A percentile compares a stretch with the other conserved stretches of the same genome.
Conservation (phyloP, 2,329 filamentous ascomycete species). For the Monilinia laxa region DNA sequence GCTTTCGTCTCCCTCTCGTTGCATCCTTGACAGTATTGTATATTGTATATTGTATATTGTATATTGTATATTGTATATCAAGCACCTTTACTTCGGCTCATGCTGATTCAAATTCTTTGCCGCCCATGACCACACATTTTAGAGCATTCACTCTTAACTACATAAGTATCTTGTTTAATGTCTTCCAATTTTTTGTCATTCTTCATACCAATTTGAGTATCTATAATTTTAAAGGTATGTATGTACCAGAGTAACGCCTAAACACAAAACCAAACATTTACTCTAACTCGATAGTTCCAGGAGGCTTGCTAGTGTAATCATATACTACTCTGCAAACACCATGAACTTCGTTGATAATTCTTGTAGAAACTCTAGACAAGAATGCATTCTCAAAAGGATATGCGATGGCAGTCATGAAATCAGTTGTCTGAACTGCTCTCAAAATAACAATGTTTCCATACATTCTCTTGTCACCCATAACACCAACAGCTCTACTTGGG, state of each 20-base stretch:
- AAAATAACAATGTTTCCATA: slow-evolving; percentile 62
- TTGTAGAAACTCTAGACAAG: slow-evolving; percentile 61
- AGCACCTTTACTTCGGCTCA: neutral
- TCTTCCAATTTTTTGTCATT: neutral
- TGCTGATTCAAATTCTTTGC: neutral
- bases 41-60: no score
- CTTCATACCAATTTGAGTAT: neutral
- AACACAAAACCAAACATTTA: slow-evolving; percentile 39
- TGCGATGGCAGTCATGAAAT: slow-evolving; percentile 43
- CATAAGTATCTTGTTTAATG: neutral
- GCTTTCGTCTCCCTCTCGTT: neutral
- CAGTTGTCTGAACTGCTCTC: slow-evolving; percentile 58
- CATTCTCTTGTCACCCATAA: slow-evolving; percentile 67
- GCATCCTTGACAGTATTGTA: neutral
- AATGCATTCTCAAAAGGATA: slow-evolving; percentile 57
- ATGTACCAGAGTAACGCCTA: slow-evolving; percentile 13
- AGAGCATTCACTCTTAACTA: neutral
- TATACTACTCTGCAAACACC: slow-evolving; percentile 71
- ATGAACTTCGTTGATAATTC: slow-evolving; percentile 66
- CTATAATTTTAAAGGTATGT: slow-evolving; percentile 11
- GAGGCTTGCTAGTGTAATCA: slow-evolving; percentile 55
- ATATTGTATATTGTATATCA: neutral
- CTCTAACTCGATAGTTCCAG: slow-evolving; percentile 69
- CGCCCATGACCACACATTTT: neutral
- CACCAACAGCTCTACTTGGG: slow-evolving; percentile 63